These are phyloP conservation scores for Lentinula edodes DNA, from an alignment of 768 basidiomycete genomes.

Conservation along the genomic window DNA sequence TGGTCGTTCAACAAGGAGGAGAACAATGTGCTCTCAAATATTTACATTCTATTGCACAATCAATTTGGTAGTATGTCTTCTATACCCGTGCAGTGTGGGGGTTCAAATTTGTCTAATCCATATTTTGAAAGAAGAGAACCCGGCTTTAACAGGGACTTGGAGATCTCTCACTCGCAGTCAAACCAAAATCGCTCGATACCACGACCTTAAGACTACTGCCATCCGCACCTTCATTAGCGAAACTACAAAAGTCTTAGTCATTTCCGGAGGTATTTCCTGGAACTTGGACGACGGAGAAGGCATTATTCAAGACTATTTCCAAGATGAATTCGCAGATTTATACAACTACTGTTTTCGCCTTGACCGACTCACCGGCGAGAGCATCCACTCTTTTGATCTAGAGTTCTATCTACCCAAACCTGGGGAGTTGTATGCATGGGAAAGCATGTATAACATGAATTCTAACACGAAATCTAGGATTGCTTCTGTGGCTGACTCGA, in stretches of 20 bases:
- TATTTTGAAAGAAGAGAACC: background rate
- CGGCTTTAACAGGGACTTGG: background rate
- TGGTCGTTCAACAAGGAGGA: slow-evolving; percentile 1
- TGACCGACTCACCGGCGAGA: background rate
- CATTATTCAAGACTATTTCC: background rate
- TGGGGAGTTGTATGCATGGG: background rate
- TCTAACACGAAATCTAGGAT: background rate
- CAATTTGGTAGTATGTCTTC: background rate
- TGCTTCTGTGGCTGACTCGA: too few species aligned
- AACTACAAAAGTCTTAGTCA: background rate
- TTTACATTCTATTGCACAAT: background rate
- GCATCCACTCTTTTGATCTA: background rate
- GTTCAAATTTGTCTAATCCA: background rate
- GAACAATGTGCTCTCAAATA: background rate
- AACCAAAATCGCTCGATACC: background rate
- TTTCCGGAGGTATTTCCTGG: background rate
- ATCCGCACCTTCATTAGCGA: background rate
- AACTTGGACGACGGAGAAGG: background rate
- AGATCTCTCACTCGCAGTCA: background rate
- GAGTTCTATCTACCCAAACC: background rate
- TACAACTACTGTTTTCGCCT: background rate
- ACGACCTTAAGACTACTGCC: background rate
- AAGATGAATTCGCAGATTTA: background rate
- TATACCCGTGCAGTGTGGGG: too few species aligned
- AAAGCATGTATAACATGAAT: background rate